phyloP scores from a whole-genome alignment of 257 asterid species.

The Ballota nigra region DNA sequence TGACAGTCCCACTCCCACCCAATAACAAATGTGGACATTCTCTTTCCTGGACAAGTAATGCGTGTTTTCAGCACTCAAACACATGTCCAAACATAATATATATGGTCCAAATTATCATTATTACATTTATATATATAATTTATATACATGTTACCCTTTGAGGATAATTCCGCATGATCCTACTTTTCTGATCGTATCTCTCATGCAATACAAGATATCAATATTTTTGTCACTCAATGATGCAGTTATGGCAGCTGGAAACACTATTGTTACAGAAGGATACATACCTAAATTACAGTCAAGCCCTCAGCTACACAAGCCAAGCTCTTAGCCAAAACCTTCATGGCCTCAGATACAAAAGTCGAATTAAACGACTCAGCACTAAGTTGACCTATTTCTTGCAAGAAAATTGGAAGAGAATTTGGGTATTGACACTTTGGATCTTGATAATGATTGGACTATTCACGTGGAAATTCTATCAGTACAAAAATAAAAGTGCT shows the following conservation, averaged over 20 bases:
- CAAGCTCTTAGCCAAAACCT: slow-evolving; percentile 96
- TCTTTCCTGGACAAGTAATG: slow-evolving; percentile 29
- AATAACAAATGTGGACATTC: slow-evolving; percentile 45
- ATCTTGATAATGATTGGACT: slow-evolving; percentile 72
- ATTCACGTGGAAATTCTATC: slow-evolving; percentile 77
- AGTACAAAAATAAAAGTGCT: slow-evolving; percentile 66
- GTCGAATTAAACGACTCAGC: slow-evolving; percentile 58
- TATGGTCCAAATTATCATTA: slow-evolving; percentile 27
- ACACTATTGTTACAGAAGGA: slow-evolving; percentile 92
- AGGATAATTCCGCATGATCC: slow-evolving; percentile 30
- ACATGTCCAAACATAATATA: slow-evolving; percentile 18
- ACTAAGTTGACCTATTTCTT: slow-evolving; percentile 43
- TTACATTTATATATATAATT: background rate
- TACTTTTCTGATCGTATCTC: slow-evolving; percentile 29
- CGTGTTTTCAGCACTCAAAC: slow-evolving; percentile 68
- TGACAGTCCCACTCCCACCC: background rate
- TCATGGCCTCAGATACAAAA: slow-evolving; percentile 64
- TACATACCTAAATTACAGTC: slow-evolving; percentile 92
- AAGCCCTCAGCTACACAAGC: slow-evolving; percentile 95
- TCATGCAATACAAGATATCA: slow-evolving; percentile 36
- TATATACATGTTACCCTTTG: background rate
- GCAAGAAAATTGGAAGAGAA: slow-evolving; percentile 85
- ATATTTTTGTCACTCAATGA: slow-evolving; percentile 28
- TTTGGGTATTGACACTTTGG: slow-evolving; percentile 82
- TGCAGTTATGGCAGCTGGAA: slow-evolving; percentile 99